These are phyloP conservation scores for Pichia scutulata DNA, from an alignment of 805 yeast genomes.

Conservation along the genomic window DNA sequence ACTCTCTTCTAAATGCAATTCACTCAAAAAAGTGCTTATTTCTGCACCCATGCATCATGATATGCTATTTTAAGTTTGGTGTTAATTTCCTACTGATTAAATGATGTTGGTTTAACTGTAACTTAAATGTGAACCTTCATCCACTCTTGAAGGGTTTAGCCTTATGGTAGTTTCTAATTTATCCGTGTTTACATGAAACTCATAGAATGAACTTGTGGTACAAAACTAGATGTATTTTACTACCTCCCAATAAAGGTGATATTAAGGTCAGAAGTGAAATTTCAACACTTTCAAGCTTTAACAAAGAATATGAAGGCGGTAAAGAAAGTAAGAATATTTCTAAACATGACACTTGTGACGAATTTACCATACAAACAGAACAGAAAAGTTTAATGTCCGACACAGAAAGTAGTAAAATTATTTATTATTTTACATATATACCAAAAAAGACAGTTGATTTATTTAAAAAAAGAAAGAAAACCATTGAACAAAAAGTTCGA, in stretches of 20 bases:
- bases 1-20: too few relatives aligned
- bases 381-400: neutral
- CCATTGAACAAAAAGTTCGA: neutral
- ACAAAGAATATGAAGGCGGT: neutral
- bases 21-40: too few relatives aligned
- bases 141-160: too few relatives aligned
- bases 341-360: too few relatives aligned
- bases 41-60: too few relatives aligned
- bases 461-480: neutral
- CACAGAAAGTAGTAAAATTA: neutral
- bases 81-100: too few relatives aligned
- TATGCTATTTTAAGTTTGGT: too few relatives aligned
- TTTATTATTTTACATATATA: neutral
- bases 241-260: slow-evolving; percentile 3
- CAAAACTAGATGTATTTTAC: neutral
- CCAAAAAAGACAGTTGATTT: neutral
- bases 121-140: too few relatives aligned
- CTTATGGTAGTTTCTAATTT: too few relatives aligned
- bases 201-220: neutral
- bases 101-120: too few relatives aligned
- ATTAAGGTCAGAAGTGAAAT: neutral
- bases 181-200: too few relatives aligned
- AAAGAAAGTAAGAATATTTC: neutral
- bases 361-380: neutral
- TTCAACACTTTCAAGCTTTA: neutral